phyloP scores from a whole-genome alignment of 805 yeast genomes.

The Ogataea naganishii region DNA sequence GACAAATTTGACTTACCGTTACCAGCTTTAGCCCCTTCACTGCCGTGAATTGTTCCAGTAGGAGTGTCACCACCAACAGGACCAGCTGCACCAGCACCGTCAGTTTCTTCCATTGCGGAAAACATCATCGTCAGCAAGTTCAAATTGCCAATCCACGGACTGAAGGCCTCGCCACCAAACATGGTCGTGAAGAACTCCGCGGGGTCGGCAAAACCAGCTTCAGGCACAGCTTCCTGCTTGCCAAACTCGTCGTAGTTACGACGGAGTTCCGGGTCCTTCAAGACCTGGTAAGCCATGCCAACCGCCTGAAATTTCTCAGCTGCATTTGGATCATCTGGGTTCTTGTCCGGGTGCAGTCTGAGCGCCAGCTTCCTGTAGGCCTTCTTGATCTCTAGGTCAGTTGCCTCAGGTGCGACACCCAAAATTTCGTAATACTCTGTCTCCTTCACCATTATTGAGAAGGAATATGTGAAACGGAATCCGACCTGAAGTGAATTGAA shows the following conservation, averaged over 20 bases:
- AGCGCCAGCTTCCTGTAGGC: constrained; percentile 74
- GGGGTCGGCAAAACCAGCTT: constrained; percentile 71
- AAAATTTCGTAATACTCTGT: constrained; percentile 64
- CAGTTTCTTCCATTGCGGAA: constrained; percentile 16
- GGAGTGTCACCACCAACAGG: too few species aligned
- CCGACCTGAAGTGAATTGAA: too few species aligned
- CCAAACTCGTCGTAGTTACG: constrained; percentile 69
- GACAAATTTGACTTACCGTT: too few species aligned
- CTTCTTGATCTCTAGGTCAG: constrained; percentile 62
- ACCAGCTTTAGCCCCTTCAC: too few species aligned
- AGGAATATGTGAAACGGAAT: too few species aligned
- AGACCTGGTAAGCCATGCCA: constrained; percentile 69
- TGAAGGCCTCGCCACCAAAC: constrained; percentile 88
- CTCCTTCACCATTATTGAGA: constrained; percentile 60
- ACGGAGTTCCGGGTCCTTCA: constrained; percentile 56
- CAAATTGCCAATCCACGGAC: constrained; percentile 81
- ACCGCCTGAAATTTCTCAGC: constrained; percentile 59
- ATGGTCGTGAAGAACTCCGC: constrained; percentile 61
- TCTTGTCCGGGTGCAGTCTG: constrained; percentile 74
- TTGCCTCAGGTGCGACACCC: constrained; percentile 49
- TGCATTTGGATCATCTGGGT: constrained; percentile 68
- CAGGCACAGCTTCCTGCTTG: constrained; percentile 60
- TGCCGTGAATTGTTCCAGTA: too few species aligned
- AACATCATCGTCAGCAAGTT: constrained; percentile 70
- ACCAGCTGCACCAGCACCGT: too few species aligned